phyloP scores from a whole-genome alignment of 2,329 filamentous ascomycete genomes.

The Fusarium dlaminii region DNA sequence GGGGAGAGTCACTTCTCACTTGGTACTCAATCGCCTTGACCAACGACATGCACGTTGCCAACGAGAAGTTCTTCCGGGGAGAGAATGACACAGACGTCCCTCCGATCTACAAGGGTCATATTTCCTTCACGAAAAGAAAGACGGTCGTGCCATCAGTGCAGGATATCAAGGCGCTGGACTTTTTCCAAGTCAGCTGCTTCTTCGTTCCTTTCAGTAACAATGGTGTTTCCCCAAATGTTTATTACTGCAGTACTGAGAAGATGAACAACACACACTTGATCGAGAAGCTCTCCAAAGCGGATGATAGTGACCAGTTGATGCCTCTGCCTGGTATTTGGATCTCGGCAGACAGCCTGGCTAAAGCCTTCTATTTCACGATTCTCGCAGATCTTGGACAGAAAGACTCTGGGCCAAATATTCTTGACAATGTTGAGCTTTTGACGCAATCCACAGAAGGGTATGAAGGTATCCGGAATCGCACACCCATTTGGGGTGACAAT shows the following conservation, averaged over 20 bases:
- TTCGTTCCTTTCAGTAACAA: neutral
- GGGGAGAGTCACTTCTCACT: neutral
- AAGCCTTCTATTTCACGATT: neutral
- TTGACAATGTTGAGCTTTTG: neutral
- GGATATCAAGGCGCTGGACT: neutral
- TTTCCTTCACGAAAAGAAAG: neutral
- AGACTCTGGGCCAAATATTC: accelerated
- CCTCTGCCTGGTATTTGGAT: neutral
- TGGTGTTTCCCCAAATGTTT: neutral
- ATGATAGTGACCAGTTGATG: neutral
- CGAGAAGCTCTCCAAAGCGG: neutral
- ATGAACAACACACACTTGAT: neutral
- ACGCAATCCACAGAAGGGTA: accelerated
- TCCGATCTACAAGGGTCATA: neutral
- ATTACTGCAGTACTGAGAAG: neutral
- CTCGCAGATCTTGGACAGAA: neutral
- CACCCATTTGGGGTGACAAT: neutral
- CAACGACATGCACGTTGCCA: neutral
- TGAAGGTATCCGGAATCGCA: neutral
- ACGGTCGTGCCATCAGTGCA: neutral
- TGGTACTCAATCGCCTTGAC: neutral
- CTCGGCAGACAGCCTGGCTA: neutral
- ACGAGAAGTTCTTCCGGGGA: neutral
- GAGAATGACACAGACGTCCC: neutral
- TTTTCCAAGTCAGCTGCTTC: neutral